Percentiles rank a stretch among this genome's conserved stretches.
Evolutionary conservation across 148 eudicot species (phyloP).

Genomic region (Diospyros kaki): DNA sequence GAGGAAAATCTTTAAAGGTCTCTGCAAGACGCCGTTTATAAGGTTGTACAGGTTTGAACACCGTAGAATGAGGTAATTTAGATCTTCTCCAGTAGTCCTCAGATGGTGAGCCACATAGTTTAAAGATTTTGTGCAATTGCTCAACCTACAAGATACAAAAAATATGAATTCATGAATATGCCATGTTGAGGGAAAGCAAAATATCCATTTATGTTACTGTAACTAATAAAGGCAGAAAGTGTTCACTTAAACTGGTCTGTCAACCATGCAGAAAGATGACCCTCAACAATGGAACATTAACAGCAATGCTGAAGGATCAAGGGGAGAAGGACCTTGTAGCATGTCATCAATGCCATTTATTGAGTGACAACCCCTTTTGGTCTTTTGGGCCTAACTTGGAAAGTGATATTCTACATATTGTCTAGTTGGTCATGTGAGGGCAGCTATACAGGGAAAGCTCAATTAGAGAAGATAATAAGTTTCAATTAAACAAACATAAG

Average conservation of each 20-base stretch:
- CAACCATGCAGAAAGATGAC: constrained; percentile 5
- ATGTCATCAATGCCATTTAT: not conserved
- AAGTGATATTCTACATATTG: not conserved
- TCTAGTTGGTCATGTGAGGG: not conserved
- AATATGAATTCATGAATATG: not conserved
- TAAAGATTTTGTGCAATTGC: constrained; percentile 87
- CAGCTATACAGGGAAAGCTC: not conserved
- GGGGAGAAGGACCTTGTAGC: not conserved
- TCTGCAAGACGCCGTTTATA: constrained; percentile 59
- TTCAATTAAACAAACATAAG: not conserved
- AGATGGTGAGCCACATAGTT: constrained; percentile 89
- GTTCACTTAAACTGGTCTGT: constrained; percentile 2
- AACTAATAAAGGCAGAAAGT: not conserved
- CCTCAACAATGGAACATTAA: not conserved
- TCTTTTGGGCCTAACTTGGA: not conserved
- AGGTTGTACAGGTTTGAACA: constrained; percentile 66
- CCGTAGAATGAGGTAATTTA: constrained; percentile 63
- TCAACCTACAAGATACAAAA: constrained; percentile 52
- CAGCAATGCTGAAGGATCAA: not conserved
- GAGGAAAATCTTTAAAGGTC: constrained; percentile 59
- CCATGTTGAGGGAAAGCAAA: not conserved
- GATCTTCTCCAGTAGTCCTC: constrained; percentile 77
- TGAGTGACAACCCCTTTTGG: not conserved
- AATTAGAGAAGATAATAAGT: not conserved
- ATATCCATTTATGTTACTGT: not conserved